Base-by-base conservation (phyloP, 257 asterid genomes). In the Plantago elongata region DNA sequence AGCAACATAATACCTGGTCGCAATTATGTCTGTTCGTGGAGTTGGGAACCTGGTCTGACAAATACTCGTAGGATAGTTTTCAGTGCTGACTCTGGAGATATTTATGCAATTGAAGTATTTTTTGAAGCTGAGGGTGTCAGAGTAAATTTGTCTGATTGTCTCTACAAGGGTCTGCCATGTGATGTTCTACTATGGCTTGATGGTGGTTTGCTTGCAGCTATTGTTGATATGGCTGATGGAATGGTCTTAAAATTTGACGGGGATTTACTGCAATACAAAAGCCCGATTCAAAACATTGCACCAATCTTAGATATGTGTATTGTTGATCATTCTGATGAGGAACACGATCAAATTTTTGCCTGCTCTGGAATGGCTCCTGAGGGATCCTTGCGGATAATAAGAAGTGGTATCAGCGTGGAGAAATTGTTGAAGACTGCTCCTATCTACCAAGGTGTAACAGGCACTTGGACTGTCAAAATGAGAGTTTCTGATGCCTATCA, bases 311-410 rank as follows among this genome's bases (percentile, higher is more conserved):
- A 92, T 74, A 87, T 92, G 85, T 75, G 94, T 13, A 78, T 87
- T 67, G 95, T 80, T 72, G 96, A 89, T 79, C 72, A 69, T 77
- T 84, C 82, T 59, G 87, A 87, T 45, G 97, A 92, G 74, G 84
- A 87, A 73, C 93, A 75, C 51, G 88, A 92, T 74, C 97, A 89
- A 80, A 87, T 92, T 79, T 89, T 89, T 79, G 97, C 99, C 59
- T 92, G 97, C 90, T 86, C 96, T 69, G 99, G 99, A 59, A 78
- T 89, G 82, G 91, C 96, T 57, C 84, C 95, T 58, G 96, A 89
- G 72, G 97, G 99, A 60, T 89, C 96, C 45, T 71, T 92, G 70
- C 81, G 96, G 65, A 76, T 89, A 65, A 87, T 92, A 74, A 81
- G 97, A 22, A 89, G 88, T 82, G 99, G 99, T 50, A 89, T 89